A percentile compares a stretch with the other conserved stretches of the same genome.
Conservation (phyloP, 2,329 filamentous ascomycete species). For the Cladosporium sp. region DNA sequence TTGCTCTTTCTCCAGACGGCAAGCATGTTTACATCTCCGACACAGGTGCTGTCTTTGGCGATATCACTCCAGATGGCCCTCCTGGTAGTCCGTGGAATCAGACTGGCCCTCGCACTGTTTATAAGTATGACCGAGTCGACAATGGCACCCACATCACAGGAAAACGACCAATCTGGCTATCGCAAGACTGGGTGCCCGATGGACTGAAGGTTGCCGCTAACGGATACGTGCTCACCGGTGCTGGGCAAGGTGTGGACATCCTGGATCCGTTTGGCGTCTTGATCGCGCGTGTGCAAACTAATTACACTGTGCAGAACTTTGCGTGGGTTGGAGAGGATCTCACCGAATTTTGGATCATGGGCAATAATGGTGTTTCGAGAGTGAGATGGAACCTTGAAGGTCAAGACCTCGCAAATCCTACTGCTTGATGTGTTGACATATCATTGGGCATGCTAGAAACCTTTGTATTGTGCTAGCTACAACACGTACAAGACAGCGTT, state of each 20-base stretch:
- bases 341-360: constrained; percentile 40
- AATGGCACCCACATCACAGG: constrained; percentile 34
- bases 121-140: constrained; percentile 38
- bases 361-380: constrained; percentile 36
- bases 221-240: constrained; percentile 38
- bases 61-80: constrained; percentile 23
- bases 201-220: constrained; percentile 41
- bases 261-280: constrained; percentile 36
- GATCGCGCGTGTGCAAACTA: constrained; percentile 40
- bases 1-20: constrained; percentile 42
- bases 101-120: constrained; percentile 32
- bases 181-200: constrained; percentile 39
- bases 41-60: constrained; percentile 30
- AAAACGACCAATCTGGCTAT: constrained; percentile 38
- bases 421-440: not conserved
- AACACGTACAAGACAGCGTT: too few species aligned
- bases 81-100: constrained; percentile 30
- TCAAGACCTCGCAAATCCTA: constrained; percentile 23
- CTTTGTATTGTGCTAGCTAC: too few species aligned
- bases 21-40: constrained; percentile 45
- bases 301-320: constrained; percentile 43
- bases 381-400: constrained; percentile 37
- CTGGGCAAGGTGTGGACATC: constrained; percentile 39
- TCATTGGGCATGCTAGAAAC: too few species aligned
- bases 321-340: constrained; percentile 39